Evolutionary conservation across 163 green algal species (phyloP).

Genomic region (Coccomyxa subellipsoidea): DNA sequence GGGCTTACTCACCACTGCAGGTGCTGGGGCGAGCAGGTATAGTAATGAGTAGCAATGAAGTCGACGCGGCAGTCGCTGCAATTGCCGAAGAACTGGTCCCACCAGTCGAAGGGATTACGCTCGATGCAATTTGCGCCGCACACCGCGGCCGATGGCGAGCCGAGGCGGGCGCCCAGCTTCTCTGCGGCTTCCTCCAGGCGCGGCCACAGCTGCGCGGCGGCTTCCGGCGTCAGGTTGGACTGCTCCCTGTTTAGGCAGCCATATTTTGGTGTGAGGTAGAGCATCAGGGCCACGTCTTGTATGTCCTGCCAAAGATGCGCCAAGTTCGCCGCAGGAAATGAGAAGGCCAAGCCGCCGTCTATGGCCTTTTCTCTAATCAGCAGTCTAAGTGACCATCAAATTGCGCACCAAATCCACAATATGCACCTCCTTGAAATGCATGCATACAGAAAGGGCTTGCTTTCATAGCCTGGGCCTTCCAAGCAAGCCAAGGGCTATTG

Average conservation of each 20-base stretch:
- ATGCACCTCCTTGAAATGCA: no score
- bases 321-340: no score
- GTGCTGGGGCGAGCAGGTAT: neutral
- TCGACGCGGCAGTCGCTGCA: neutral
- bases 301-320: no score
- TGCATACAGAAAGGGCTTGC: neutral
- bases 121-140: neutral
- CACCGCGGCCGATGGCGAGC: neutral
- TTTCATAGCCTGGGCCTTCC: neutral
- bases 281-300: no score
- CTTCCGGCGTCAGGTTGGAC: neutral
- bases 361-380: no score
- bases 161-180: neutral
- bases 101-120: neutral
- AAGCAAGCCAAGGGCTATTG: no score
- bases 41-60: constrained; percentile 8
- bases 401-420: no score
- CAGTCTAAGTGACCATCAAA: no score
- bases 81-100: neutral
- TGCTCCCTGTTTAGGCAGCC: neutral
- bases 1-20: neutral
- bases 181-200: neutral
- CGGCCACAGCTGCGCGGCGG: neutral
- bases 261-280: no score
- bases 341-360: no score